Percentiles rank a stretch among this genome's conserved stretches.
These are phyloP conservation scores for Arxiozyma heterogenica DNA, from an alignment of 1,139 yeast species.

Conservation along the genomic window DNA sequence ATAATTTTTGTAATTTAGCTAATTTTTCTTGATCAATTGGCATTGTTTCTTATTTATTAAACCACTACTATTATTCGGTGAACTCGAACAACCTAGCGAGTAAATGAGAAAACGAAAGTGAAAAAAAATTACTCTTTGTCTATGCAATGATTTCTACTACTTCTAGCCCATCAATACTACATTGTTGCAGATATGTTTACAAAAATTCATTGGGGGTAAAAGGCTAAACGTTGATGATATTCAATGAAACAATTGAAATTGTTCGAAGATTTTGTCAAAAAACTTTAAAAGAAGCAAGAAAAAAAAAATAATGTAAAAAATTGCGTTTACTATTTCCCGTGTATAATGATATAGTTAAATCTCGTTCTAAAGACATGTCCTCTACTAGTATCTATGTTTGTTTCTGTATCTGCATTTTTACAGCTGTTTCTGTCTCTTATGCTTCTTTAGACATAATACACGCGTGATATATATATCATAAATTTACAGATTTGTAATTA, in stretches of 20 bases:
- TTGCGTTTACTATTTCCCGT: neutral
- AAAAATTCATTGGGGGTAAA: neutral
- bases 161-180: neutral
- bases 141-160: too few relatives aligned
- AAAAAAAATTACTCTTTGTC: too few relatives aligned
- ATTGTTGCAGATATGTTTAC: too few relatives aligned
- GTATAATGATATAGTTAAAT: neutral
- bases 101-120: too few relatives aligned
- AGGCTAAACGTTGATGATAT: neutral
- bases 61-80: neutral
- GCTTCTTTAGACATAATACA: too few relatives aligned
- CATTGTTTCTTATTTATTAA: slow-evolving; percentile 35
- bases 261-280: neutral
- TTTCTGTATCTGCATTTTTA: too few relatives aligned
- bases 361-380: neutral
- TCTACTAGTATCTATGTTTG: too few relatives aligned
- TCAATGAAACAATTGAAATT: neutral
- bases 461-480: too few relatives aligned
- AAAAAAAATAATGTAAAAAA: neutral
- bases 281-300: neutral
- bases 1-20: slow-evolving; percentile 72
- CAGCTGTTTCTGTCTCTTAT: neutral
- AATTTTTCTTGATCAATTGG: slow-evolving; percentile 84
- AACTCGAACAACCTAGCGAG: too few relatives aligned
- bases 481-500: too few relatives aligned